Conservation (phyloP, 768 basidiomycete species). For the Naganishia randhawae region DNA sequence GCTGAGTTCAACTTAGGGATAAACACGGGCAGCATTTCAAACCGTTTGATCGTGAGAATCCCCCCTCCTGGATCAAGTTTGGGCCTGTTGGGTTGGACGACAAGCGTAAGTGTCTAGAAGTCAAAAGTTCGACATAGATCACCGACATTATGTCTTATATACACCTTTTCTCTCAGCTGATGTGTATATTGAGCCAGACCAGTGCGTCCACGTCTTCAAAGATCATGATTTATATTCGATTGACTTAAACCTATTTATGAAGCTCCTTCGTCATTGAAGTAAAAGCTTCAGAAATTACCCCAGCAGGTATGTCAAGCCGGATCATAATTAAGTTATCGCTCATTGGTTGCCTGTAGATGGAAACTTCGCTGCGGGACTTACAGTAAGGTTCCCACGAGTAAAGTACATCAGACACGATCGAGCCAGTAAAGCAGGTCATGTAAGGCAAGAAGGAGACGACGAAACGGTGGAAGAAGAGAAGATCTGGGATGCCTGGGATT, state of each 20-base stretch:
- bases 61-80: constrained; percentile 61
- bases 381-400: constrained; percentile 92
- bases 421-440: neutral
- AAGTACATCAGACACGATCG: constrained; percentile 47
- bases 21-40: constrained; percentile 64
- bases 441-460: constrained; percentile 64
- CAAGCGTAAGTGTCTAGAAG: constrained; percentile 51
- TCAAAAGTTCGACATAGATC: constrained; percentile 21
- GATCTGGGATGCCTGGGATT: constrained; percentile 54
- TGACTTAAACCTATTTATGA: neutral
- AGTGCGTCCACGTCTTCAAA: constrained; percentile 67
- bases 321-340: neutral
- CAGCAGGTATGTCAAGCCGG: constrained; percentile 57
- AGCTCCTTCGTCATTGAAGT: constrained; percentile 92
- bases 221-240: no score
- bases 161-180: constrained; percentile 61
- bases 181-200: constrained; percentile 79
- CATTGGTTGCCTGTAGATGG: constrained; percentile 54
- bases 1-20: constrained; percentile 52
- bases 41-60: constrained; percentile 66
- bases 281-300: constrained; percentile 86
- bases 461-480: constrained; percentile 55
- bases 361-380: constrained; percentile 76
- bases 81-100: constrained; percentile 46
- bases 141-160: neutral